Conservation (phyloP, 139 green algal species). For the Picochlorum sp. region DNA sequence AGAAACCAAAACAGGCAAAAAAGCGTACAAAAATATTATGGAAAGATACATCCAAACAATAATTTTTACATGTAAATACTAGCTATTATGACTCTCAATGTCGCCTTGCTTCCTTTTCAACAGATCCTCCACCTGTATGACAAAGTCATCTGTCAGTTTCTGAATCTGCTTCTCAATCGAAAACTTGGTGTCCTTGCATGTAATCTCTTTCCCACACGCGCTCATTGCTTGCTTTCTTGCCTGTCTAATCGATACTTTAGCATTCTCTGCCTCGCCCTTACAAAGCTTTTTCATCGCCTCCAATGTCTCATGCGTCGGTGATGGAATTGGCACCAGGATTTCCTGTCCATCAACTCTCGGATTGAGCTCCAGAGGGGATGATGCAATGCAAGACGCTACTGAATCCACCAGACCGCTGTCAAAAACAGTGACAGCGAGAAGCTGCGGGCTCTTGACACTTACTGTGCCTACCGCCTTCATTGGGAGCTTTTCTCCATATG, state of each 20-base stretch:
- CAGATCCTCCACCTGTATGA: slow-evolving; percentile 18
- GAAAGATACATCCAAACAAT: neutral
- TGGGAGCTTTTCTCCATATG: slow-evolving; percentile 45
- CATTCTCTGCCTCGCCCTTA: slow-evolving; percentile 46
- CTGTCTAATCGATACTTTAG: slow-evolving; percentile 49
- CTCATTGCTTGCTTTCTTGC: slow-evolving; percentile 47
- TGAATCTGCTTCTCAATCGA: slow-evolving; percentile 43
- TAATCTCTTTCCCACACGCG: slow-evolving; percentile 20
- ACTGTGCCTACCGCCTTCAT: slow-evolving; percentile 52
- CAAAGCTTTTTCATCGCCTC: slow-evolving; percentile 55
- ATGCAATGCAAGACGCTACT: slow-evolving; percentile 50
- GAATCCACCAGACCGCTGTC: slow-evolving; percentile 37
- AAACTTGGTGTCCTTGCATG: slow-evolving; percentile 22
- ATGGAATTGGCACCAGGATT: slow-evolving; percentile 45
- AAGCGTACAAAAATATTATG: neutral
- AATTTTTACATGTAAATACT: slow-evolving; percentile 6
- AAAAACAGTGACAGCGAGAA: slow-evolving; percentile 60
- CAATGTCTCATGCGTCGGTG: slow-evolving; percentile 34
- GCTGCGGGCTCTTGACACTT: slow-evolving; percentile 54
- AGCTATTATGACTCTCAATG: slow-evolving; percentile 25
- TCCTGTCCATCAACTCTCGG: slow-evolving; percentile 35
- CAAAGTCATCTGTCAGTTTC: slow-evolving; percentile 38
- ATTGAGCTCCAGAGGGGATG: slow-evolving; percentile 54
- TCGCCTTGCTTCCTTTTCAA: slow-evolving; percentile 20
- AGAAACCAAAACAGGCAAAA: neutral